These are phyloP conservation scores for Cadophora malorum DNA, from an alignment of 2,329 filamentous ascomycete species.

Conservation along the genomic window DNA sequence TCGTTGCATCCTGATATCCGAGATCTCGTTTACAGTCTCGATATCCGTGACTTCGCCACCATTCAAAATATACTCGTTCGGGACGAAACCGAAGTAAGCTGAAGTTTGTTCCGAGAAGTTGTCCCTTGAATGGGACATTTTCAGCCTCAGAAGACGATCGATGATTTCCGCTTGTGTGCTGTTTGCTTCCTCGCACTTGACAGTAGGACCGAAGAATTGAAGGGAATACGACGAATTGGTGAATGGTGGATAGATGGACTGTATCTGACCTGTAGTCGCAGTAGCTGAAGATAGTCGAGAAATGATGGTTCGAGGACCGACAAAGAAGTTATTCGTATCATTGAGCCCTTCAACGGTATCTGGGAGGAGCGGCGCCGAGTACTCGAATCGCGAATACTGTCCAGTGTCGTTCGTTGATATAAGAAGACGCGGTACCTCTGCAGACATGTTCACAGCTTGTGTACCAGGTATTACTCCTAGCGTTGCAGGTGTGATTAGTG, in stretches of 20 bases:
- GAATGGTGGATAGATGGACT: constrained; percentile 25
- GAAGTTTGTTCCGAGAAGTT: constrained; percentile 24
- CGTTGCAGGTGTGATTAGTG: constrained; percentile 32
- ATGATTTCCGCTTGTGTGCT: constrained; percentile 21
- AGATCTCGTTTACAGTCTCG: constrained; percentile 7
- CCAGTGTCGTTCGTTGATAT: constrained; percentile 21
- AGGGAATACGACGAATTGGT: constrained; percentile 31
- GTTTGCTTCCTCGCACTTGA: constrained; percentile 31
- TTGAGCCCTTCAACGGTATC: constrained; percentile 1
- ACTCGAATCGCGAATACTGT: constrained; percentile 21
- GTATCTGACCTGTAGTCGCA: constrained; percentile 29
- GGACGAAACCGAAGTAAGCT: constrained; percentile 32
- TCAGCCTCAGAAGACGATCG: constrained; percentile 10
- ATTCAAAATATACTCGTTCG: constrained; percentile 21
- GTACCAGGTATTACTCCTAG: constrained; percentile 28
- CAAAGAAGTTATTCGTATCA: constrained; percentile 23
- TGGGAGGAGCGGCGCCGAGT: constrained; percentile 19
- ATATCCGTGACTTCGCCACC: constrained; percentile 15
- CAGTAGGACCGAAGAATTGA: constrained; percentile 31
- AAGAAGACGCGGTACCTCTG: constrained; percentile 19
- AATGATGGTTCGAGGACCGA: constrained; percentile 32
- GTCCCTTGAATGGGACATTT: neutral
- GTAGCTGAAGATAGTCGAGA: constrained; percentile 29
- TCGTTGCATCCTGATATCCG: constrained; percentile 22
- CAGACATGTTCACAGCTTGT: neutral